Percentiles rank a stretch among this genome's conserved stretches.
Conservation (phyloP, 2,329 filamentous ascomycete species). For the Arthrobotrys musiformis region DNA sequence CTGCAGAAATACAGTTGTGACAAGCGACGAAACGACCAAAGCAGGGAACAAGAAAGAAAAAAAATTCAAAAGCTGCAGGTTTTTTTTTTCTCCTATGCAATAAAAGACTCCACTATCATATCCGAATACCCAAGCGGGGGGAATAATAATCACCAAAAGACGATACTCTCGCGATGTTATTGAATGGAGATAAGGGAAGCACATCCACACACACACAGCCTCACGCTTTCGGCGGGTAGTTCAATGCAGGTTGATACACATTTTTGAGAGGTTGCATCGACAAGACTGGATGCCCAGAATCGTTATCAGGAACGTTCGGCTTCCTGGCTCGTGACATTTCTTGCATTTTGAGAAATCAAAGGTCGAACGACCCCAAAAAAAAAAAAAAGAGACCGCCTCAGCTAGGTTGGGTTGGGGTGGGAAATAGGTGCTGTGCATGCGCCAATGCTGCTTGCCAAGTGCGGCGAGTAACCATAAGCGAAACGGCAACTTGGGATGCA, state of each 20-base stretch:
- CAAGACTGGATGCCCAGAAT: constrained; percentile 37
- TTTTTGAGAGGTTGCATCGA: constrained; percentile 17
- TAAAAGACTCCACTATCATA: constrained; percentile 5
- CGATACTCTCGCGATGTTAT: constrained; percentile 4
- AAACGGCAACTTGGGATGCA: constrained; percentile 28
- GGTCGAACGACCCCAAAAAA: neutral
- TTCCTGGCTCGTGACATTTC: constrained; percentile 20
- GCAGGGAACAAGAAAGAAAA: neutral
- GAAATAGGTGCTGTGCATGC: neutral
- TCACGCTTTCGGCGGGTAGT: constrained; percentile 18
- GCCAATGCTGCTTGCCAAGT: constrained; percentile 50
- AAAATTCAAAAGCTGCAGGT: too few relatives aligned
- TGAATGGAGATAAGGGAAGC: constrained; percentile 9
- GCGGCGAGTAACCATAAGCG: constrained; percentile 52
- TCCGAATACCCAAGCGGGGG: neutral
- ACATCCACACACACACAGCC: constrained; percentile 17
- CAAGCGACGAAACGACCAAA: constrained; percentile 1
- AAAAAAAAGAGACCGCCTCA: neutral
- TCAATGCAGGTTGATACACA: constrained; percentile 24
- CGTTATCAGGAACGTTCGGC: constrained; percentile 28
- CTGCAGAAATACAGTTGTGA: neutral
- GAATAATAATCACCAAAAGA: neutral
- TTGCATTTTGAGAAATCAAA: neutral
- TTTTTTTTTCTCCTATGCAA: constrained; percentile 20
- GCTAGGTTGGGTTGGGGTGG: neutral